phyloP scores from a whole-genome alignment of 2,329 filamentous ascomycete genomes.

The Aspergillus niger region DNA sequence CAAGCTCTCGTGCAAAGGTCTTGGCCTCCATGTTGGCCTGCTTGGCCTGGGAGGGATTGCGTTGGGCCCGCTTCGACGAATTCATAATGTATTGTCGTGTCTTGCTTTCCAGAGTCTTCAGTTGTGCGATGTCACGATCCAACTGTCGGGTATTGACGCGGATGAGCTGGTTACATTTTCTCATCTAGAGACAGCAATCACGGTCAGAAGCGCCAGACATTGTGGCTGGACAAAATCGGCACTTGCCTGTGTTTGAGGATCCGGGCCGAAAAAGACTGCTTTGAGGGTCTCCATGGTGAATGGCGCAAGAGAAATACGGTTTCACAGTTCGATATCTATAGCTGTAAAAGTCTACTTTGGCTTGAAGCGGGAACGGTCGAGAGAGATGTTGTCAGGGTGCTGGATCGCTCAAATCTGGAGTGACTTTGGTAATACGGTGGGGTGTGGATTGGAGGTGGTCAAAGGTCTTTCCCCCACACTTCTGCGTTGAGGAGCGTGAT shows the following conservation, averaged over 20 bases:
- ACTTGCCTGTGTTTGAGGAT: slow-evolving; percentile 85
- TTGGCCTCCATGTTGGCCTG: slow-evolving; percentile 83
- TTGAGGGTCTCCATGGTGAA: slow-evolving; percentile 79
- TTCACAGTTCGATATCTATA: neutral
- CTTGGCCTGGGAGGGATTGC: slow-evolving; percentile 73
- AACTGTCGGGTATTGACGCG: slow-evolving; percentile 89
- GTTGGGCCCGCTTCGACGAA: slow-evolving; percentile 77
- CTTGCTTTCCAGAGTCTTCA: slow-evolving; percentile 78
- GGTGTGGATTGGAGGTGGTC: neutral
- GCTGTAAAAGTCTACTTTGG: neutral
- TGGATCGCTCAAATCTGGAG: neutral
- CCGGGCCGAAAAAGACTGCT: slow-evolving; percentile 85
- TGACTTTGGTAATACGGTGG: slow-evolving; percentile 6
- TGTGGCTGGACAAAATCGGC: slow-evolving; percentile 1
- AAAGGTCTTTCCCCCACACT: neutral
- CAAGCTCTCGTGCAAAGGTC: slow-evolving; percentile 83
- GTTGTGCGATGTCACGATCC: slow-evolving; percentile 82
- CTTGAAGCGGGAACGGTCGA: neutral
- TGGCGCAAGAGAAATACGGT: slow-evolving; percentile 5
- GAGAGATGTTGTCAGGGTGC: neutral
- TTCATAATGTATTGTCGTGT: slow-evolving; percentile 82
- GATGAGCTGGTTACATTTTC: slow-evolving; percentile 91
- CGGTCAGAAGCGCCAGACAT: slow-evolving; percentile 13
- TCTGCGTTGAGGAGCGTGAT: neutral
- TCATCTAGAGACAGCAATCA: slow-evolving; percentile 61